Evolutionary conservation across 352 stramenopile species (phyloP).

Genomic region (Phytophthora europaea): DNA sequence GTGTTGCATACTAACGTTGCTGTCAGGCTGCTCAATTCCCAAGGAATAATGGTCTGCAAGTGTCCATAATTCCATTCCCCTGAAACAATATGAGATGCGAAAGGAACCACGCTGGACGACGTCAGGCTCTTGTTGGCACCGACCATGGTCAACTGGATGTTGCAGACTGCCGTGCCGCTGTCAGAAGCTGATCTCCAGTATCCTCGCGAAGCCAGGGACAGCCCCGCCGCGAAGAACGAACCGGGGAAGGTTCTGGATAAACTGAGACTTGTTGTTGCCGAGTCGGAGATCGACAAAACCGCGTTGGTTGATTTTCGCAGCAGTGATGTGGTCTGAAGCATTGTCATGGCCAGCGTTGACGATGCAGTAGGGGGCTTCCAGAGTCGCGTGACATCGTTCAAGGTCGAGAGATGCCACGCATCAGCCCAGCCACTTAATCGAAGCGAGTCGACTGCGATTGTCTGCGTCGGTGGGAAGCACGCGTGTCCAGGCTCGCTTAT

Average conservation of each 20-base stretch:
- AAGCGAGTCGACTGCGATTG: constrained; percentile 34
- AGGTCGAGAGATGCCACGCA: constrained; percentile 51
- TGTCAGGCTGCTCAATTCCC: constrained; percentile 47
- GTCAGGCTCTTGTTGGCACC: constrained; percentile 36
- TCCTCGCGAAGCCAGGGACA: constrained; percentile 55
- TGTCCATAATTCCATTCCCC: constrained; percentile 53
- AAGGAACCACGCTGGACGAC: constrained; percentile 14
- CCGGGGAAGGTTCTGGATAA: constrained; percentile 46
- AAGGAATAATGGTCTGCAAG: constrained; percentile 41
- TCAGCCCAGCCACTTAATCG: constrained; percentile 64
- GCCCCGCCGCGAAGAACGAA: constrained; percentile 44
- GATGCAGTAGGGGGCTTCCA: constrained; percentile 36
- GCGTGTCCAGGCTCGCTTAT: constrained; percentile 46
- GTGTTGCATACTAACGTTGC: constrained; percentile 58
- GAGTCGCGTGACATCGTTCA: constrained; percentile 34
- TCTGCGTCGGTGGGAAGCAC: constrained; percentile 33
- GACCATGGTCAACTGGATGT: constrained; percentile 40
- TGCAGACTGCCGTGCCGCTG: constrained; percentile 23
- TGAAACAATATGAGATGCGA: constrained; percentile 10
- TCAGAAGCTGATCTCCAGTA: constrained; percentile 38
- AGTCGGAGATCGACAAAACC: constrained; percentile 40
- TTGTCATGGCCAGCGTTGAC: constrained; percentile 19
- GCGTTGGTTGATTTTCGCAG: constrained; percentile 49
- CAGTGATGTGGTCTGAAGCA: constrained; percentile 46
- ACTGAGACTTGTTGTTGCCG: constrained; percentile 22